A percentile compares a stretch with the other conserved stretches of the same genome.
phyloP scores from a whole-genome alignment of 345 rosid species.

The Citrus hindsii region DNA sequence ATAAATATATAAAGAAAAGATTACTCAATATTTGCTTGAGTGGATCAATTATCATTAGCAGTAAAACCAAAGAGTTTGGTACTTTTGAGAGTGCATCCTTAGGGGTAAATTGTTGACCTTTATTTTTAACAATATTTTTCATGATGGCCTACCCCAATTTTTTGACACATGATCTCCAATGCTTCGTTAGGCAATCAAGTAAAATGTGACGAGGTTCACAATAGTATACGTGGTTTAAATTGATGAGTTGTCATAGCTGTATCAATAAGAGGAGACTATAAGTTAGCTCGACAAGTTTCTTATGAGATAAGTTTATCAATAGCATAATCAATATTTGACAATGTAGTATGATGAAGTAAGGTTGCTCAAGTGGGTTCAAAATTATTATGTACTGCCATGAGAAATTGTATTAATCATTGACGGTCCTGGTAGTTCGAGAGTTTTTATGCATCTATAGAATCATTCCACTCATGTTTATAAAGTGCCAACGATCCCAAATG shows the following conservation, averaged over 20 bases:
- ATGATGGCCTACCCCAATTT: too few relatives aligned
- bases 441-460: neutral
- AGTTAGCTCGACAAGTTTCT: neutral
- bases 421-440: neutral
- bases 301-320: neutral
- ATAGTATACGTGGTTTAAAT: neutral
- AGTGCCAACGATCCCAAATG: neutral
- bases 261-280: too few relatives aligned
- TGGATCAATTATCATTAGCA: too few relatives aligned
- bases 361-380: neutral
- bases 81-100: too few relatives aligned
- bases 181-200: too few relatives aligned
- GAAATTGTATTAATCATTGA: neutral
- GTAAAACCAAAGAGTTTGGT: too few relatives aligned
- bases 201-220: too few relatives aligned
- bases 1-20: too few relatives aligned
- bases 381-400: neutral
- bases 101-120: too few relatives aligned
- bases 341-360: neutral
- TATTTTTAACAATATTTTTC: too few relatives aligned
- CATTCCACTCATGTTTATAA: neutral
- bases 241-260: neutral
- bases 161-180: fast-evolving
- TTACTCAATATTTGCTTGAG: too few relatives aligned
- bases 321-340: neutral